Percentiles rank a stretch among this genome's conserved stretches.
These are phyloP conservation scores for Botrytis sinoallii DNA, from an alignment of 2,329 filamentous ascomycete species.

Conservation along the genomic window DNA sequence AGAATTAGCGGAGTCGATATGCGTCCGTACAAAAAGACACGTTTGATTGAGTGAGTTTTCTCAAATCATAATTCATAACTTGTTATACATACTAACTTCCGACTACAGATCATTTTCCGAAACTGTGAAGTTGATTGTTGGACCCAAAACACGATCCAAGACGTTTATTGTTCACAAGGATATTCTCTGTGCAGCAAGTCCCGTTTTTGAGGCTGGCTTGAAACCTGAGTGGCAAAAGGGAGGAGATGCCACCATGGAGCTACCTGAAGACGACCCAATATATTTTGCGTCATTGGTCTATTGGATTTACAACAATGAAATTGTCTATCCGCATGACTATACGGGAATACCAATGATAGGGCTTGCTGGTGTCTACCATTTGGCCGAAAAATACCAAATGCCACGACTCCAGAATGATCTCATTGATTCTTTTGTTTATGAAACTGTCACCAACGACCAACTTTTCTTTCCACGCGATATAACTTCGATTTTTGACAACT, in stretches of 20 bases:
- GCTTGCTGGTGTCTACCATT: neutral
- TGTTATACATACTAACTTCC: neutral
- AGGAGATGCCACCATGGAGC: slow-evolving; percentile 4
- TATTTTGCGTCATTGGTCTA: neutral
- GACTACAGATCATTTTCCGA: neutral
- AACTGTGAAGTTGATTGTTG: slow-evolving; percentile 17
- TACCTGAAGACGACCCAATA: slow-evolving; percentile 6
- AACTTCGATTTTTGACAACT: neutral
- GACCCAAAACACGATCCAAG: neutral
- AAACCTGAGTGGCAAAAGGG: slow-evolving; percentile 19
- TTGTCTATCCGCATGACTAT: neutral
- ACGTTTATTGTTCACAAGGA: slow-evolving; percentile 20
- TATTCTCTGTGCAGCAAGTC: slow-evolving; percentile 21
- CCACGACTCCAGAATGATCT: slow-evolving; percentile 2
- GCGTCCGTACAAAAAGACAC: neutral
- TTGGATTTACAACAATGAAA: neutral
- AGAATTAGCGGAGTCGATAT: neutral
- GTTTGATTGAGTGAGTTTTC: neutral
- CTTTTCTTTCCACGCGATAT: fast-evolving
- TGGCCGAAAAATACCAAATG: neutral
- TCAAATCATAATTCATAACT: neutral
- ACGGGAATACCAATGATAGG: no score
- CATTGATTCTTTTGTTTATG: neutral
- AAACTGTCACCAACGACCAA: neutral
- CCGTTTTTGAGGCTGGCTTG: slow-evolving; percentile 20